Percentiles rank a stretch among this genome's conserved stretches.
These are phyloP conservation scores for Xylariaceae sp. DNA, from an alignment of 2,329 filamentous ascomycete genomes.

Conservation along the genomic window DNA sequence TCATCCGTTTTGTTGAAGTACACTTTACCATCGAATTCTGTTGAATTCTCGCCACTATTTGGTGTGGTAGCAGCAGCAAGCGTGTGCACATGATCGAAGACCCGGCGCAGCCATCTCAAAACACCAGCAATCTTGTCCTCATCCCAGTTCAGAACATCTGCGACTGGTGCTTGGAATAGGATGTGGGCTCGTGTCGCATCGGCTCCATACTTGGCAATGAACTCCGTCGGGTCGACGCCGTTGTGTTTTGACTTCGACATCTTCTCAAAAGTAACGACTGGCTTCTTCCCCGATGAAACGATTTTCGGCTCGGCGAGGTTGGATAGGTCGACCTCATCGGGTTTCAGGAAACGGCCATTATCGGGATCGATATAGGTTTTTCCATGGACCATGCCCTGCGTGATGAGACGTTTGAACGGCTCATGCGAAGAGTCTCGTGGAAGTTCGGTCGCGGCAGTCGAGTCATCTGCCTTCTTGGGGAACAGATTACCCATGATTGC, in stretches of 20 bases:
- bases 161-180: conserved; percentile 80
- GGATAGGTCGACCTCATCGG: conserved; percentile 64
- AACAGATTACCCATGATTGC: conserved; percentile 60
- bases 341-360: conserved; percentile 70
- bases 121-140: conserved; percentile 75
- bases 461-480: conserved; percentile 26
- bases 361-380: conserved; percentile 72
- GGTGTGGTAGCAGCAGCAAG: conserved; percentile 20
- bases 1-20: conserved; percentile 36
- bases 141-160: conserved; percentile 83
- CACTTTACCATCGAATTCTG: conserved; percentile 26
- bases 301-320: conserved; percentile 54
- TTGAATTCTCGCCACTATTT: not conserved
- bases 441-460: conserved; percentile 16
- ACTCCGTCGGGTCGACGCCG: conserved; percentile 72
- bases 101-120: conserved; percentile 69
- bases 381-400: conserved; percentile 91
- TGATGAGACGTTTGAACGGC: conserved; percentile 76
- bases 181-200: conserved; percentile 83
- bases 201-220: conserved; percentile 70
- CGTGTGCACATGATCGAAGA: conserved; percentile 53
- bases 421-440: conserved; percentile 40
- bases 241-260: conserved; percentile 97
- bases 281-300: conserved; percentile 52
- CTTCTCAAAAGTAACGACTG: conserved; percentile 71